These are phyloP conservation scores for Hydnum rufescens DNA, from an alignment of 768 basidiomycete genomes.

Conservation along the genomic window DNA sequence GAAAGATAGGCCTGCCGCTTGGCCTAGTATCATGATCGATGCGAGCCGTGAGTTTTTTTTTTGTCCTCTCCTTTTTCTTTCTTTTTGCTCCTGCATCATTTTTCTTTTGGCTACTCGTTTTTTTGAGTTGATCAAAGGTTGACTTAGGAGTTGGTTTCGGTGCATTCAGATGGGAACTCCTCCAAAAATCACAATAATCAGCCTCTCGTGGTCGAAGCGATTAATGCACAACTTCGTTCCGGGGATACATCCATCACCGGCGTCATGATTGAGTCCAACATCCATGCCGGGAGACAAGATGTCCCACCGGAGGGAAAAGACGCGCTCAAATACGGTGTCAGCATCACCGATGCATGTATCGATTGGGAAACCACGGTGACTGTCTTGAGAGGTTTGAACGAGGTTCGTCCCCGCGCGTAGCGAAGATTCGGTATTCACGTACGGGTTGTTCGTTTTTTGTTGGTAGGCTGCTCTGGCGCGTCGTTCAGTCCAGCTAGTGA, in stretches of 20 bases:
- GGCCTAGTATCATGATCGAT: constrained; percentile 73
- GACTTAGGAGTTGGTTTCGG: neutral
- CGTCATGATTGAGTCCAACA: constrained; percentile 93
- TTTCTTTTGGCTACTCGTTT: neutral
- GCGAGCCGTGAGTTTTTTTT: constrained; percentile 43
- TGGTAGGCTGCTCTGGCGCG: neutral
- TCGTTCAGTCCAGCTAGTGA: too few species aligned
- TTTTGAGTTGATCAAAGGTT: neutral
- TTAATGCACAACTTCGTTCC: constrained; percentile 52
- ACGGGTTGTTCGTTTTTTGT: neutral
- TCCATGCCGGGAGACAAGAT: constrained; percentile 80
- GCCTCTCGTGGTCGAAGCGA: constrained; percentile 51
- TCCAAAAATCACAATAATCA: constrained; percentile 90
- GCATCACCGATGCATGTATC: constrained; percentile 85
- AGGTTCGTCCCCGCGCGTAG: constrained; percentile 16
- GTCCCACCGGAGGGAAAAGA: constrained; percentile 49
- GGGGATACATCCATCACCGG: constrained; percentile 61
- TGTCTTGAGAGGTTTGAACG: constrained; percentile 57
- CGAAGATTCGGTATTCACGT: too few species aligned
- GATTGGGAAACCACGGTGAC: constrained; percentile 60
- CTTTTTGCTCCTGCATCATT: neutral
- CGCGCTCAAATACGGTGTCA: constrained; percentile 57
- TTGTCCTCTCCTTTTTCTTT: neutral
- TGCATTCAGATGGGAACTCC: constrained; percentile 70
- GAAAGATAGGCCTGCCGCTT: constrained; percentile 34